phyloP scores from a whole-genome alignment of 108 stramenopile species.

The Mayamaea pseudoterrestris region DNA sequence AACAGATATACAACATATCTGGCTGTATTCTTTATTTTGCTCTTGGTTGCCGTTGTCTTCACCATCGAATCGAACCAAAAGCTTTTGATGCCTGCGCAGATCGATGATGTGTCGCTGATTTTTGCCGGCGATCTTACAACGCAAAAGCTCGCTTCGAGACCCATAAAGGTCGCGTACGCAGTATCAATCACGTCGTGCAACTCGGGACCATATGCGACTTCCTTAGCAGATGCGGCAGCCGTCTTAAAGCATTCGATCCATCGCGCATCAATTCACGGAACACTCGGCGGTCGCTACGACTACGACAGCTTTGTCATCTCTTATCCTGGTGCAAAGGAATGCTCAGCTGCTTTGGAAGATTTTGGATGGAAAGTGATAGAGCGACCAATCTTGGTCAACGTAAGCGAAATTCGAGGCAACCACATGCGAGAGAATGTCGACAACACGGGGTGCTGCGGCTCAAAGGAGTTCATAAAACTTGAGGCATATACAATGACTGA shows the following conservation, averaged over 20 bases:
- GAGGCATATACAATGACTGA: conserved; percentile 38
- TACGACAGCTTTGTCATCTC: conserved; percentile 71
- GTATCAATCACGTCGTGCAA: conserved; percentile 30
- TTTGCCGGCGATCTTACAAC: too few relatives aligned
- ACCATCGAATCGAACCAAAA: too few relatives aligned
- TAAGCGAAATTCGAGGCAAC: conserved; percentile 43
- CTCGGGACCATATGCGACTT: conserved; percentile 19
- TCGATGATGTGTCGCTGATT: too few relatives aligned
- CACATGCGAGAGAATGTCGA: conserved; percentile 36
- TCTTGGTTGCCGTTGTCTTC: too few relatives aligned
- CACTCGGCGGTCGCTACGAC: conserved; percentile 31
- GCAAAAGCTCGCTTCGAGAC: too few relatives aligned
- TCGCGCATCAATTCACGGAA: conserved; percentile 35
- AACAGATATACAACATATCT: too few relatives aligned
- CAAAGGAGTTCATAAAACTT: conserved; percentile 52
- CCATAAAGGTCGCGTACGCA: conserved; percentile 17
- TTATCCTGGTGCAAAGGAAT: conserved; percentile 34
- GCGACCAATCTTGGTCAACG: conserved; percentile 28
- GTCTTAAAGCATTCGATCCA: conserved; percentile 49
- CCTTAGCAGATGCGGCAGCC: conserved; percentile 41
- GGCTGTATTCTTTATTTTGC: too few relatives aligned
- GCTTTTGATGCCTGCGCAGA: too few relatives aligned
- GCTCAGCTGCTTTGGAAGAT: conserved; percentile 28
- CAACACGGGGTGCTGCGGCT: conserved; percentile 43
- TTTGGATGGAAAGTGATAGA: conserved; percentile 45